Evolutionary conservation across 1,284 basidiomycete species (phyloP).

Genomic region (Ustilago shanxiensis): DNA sequence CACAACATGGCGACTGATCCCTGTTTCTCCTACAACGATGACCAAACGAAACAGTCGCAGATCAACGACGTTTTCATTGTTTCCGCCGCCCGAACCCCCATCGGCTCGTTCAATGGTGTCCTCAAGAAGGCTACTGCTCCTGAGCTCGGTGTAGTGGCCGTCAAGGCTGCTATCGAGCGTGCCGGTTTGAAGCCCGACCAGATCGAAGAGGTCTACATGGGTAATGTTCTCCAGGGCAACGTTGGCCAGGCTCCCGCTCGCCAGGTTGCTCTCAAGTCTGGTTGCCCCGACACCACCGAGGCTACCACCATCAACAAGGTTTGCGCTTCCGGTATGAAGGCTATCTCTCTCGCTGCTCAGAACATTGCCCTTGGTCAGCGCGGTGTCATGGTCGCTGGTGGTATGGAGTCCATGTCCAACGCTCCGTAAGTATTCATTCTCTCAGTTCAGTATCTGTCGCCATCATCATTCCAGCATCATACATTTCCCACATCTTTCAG

Average conservation of each 20-base stretch:
- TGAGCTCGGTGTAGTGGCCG: constrained; percentile 87
- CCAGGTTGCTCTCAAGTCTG: constrained; percentile 82
- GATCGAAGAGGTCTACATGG: constrained; percentile 95
- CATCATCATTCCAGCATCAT: constrained; percentile 1
- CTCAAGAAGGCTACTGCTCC: constrained; percentile 90
- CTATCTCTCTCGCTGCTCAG: constrained; percentile 72
- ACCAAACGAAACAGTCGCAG: constrained; percentile 26
- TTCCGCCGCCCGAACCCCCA: constrained; percentile 91
- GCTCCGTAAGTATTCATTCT: constrained; percentile 66
- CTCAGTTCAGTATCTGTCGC: constrained; percentile 1
- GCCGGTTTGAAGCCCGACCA: constrained; percentile 83
- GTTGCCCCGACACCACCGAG: constrained; percentile 85
- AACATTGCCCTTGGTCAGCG: constrained; percentile 72
- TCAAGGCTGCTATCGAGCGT: constrained; percentile 84
- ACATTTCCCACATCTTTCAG: neutral
- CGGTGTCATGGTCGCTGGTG: constrained; percentile 71
- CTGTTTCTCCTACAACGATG: neutral
- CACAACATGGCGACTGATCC: constrained; percentile 4
- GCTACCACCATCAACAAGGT: constrained; percentile 95
- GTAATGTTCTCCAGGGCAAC: constrained; percentile 76
- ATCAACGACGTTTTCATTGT: constrained; percentile 86
- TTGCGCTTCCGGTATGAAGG: constrained; percentile 73
- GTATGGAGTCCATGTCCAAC: constrained; percentile 73
- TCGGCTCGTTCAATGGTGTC: constrained; percentile 90
- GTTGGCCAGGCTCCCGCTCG: constrained; percentile 72